Percentiles rank a stretch among this genome's conserved stretches.
Conservation (phyloP, 768 basidiomycete genomes). For the Neoboletus subvelutipes region DNA sequence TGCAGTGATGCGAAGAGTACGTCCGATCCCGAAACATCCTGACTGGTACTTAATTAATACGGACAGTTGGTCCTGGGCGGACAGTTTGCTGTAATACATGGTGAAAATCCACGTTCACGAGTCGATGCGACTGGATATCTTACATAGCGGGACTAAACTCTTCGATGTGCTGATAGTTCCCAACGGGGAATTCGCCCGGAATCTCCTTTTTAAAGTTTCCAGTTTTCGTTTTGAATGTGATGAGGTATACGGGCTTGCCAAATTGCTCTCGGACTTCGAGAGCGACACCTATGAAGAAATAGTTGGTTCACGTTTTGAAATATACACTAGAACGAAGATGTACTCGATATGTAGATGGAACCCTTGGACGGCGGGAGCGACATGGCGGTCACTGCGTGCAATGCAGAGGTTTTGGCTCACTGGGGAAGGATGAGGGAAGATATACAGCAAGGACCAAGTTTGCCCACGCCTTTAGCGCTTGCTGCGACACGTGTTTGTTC, state of each 20-base stretch:
- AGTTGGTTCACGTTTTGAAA: background rate
- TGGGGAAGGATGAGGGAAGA: background rate
- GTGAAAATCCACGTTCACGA: no score
- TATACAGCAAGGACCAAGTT: background rate
- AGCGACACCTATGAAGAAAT: background rate
- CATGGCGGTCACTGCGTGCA: no score
- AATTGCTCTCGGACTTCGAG: background rate
- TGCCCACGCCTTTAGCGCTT: background rate
- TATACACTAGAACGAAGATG: background rate
- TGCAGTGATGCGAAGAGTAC: no score
- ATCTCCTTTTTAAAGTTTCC: background rate
- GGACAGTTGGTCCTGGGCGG: no score
- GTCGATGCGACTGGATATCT: background rate
- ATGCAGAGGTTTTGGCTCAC: background rate
- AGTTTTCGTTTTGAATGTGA: background rate
- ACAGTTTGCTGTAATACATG: no score
- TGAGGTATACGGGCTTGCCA: background rate
- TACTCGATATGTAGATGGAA: background rate
- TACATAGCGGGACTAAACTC: background rate
- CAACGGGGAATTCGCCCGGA: background rate
- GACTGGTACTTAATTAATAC: no score
- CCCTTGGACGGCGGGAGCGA: no score
- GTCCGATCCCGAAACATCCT: no score
- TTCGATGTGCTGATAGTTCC: background rate
- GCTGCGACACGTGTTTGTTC: background rate